Evolutionary conservation across 305 asterid species (phyloP), one percentile per base, ranked within the genome.

Genomic region (Fraxinus sp.): DNA sequence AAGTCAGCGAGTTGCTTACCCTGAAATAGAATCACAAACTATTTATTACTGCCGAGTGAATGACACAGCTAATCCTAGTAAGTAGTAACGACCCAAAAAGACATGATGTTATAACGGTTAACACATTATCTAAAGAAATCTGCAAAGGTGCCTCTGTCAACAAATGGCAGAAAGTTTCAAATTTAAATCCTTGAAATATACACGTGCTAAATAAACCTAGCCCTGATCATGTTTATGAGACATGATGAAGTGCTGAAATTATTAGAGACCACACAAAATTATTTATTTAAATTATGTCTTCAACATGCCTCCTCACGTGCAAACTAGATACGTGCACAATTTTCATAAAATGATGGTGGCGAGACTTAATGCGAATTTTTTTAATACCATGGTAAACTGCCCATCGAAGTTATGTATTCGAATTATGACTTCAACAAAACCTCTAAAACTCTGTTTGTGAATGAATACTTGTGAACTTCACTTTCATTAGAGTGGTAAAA

Each of bases 1-100:
- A 96, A 79, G 9, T 91, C 94, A 1, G 84, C 88, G 1, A 96
- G 97, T 68, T 91, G 92, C 86, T 92, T 89, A 7, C 95, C 97
- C 98, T 96, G 93, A 64, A 46, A 83, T 43, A 80, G 75, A 80
- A 80, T 59, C 83, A 52, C 52, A 79, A 72, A 32, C 76, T 3
- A 71, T 71, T 28, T 30, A 70, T 30, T 0, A 70, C 10, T 8
- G 35, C 22, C 41, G 3, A 28, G 20, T 11, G 35, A 24, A 64
- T 13, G 36, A 68, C 37, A 68, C 1, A 28, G 33, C 72, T 64
- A 24, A 64, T 62, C 33, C 5, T 22, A 8, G 33, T 30, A 30
- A 30, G 33, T 30, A 30, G 71, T 22, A 59, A 62, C 26, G 13
- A 22, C 13, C 35, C 33, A 64, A 64, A 57, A 7, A 18, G 3